Base-by-base conservation (phyloP, 2,329 filamentous ascomycete species). In the Acephala macrosclerotiorum region DNA sequence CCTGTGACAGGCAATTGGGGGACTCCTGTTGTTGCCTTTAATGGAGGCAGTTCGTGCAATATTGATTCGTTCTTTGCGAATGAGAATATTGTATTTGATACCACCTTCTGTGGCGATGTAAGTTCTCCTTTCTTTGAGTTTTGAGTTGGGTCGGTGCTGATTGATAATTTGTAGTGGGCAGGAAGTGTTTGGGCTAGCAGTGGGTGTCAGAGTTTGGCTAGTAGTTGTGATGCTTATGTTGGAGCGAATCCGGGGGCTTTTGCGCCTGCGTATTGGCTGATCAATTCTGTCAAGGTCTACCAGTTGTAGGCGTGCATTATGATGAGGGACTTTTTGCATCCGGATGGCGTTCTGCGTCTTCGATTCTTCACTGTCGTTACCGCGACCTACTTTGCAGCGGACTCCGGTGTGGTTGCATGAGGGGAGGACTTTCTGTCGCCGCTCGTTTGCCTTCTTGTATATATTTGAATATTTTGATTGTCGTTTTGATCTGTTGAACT, bases 81-180 rank as follows among this genome's bases (percentile, higher is more conserved):
- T 60, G 85, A 94, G 82, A 87, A 87, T 70, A 86, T 96, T 64
- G 88, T 92, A 47, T 85, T 94, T 72, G 89, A 93, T 74, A 94
- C 73, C 20, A 88, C 91, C 60, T 93, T 96, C 76, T 96, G 93
- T 74, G 92, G 92, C 29, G 87, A 90, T 72, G 73, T 70, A 64
- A 45, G 68, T 61, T 22, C 14, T n/a, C 29, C 49, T 29, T 29
- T 57, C n/a, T 22, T 35, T 47, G 22, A 18, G n/a, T n/a, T 1
- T 9, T 42, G 18, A 29, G 38, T 33, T 29, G 51, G 45, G 14
- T 26, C 7, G 12, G n/a, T 47, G 49, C 64, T 65, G 25, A 67
- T 20, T 47, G 22, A 38, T 5, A 26, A 16, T 29, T 45, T 4
- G 38, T 26, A 70, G 66, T 74, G 72, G 72, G 72, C 72, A 8